Conservation (phyloP, 352 stramenopile genomes). For the Thraustochytrium sp. region DNA sequence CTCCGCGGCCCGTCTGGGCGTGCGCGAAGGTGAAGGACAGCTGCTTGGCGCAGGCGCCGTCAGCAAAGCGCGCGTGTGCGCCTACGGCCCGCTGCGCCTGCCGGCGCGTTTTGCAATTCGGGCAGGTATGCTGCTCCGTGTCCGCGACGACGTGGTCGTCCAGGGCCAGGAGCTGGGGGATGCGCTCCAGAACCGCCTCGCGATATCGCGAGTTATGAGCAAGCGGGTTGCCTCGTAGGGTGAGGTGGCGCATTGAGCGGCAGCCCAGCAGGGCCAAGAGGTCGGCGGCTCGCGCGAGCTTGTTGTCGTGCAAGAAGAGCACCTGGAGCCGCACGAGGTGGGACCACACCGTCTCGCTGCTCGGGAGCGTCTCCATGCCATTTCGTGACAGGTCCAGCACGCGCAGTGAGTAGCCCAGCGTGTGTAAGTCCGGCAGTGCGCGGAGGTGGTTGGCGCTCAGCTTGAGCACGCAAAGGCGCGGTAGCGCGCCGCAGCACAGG, state of each 20-base stretch:
- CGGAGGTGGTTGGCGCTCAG: not conserved
- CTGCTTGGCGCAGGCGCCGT: not conserved
- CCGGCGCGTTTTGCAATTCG: not conserved
- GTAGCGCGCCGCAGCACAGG: not conserved
- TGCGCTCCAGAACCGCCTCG: not conserved
- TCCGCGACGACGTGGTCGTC: constrained; percentile 26
- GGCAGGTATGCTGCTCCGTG: not conserved
- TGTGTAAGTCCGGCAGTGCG: not conserved
- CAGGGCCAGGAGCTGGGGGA: constrained; percentile 2
- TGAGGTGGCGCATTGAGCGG: not conserved
- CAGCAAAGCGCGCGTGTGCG: not conserved
- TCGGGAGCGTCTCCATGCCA: not conserved
- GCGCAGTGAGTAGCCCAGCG: not conserved
- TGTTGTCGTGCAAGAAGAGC: constrained; percentile 20
- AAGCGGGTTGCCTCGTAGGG: constrained; percentile 1
- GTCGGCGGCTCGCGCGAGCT: not conserved
- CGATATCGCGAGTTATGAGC: not conserved
- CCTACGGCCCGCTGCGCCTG: not conserved
- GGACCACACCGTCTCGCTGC: constrained; percentile 8
- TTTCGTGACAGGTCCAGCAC: constrained; percentile 27
- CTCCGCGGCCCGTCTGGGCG: not conserved
- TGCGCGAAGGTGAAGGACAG: not conserved
- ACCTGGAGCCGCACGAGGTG: not conserved
- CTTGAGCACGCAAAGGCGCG: not conserved
- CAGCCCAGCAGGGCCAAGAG: not conserved